Base-by-base conservation (phyloP, 2,329 filamentous ascomycete species). In the Aspergillus pseudonomiae region DNA sequence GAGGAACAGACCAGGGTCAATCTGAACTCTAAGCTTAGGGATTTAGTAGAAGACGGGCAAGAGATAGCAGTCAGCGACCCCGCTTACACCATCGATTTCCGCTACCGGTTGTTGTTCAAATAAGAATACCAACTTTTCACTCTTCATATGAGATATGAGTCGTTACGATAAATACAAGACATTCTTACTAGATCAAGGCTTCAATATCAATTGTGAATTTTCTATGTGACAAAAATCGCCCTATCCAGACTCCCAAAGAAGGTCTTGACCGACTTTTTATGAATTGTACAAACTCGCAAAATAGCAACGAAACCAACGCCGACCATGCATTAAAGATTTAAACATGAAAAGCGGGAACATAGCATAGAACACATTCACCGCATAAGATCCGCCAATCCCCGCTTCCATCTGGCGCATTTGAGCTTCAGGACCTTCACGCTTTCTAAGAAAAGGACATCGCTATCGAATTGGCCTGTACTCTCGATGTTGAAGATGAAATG, bases 401-500 rank as follows among this genome's bases (percentile, higher is more conserved):
- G 73, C 73, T 83, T 81, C 71, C 82, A 75, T 50, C 77, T 77
- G 58, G 74, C 75, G 70, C 92, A 95, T 84, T 98, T 98, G 72
- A 87, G 84, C 83, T 94, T 97, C 66, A 99, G 81, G 70, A 93
- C 83, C 80, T 90, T 91, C 57, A 99, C 86, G 32, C 92, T 89
- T 80, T 98, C 93, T 62, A 99, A 80, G 83, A 99, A 98, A 68
- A 99, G 84, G 79, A 93, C 89, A 73, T 98, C 94, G 75, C 93
- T 97, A 63, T 95, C 90, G 83, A 93, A 96, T 81, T 99, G 95
- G 6, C 95, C 96, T 0, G 93, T 90, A 82, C 94, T 97, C 84
- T 99, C 95, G 41, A 99, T 86, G 60, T 89, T 91, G 84, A 95
- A 99, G 79, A 99, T 98, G 79, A 99, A 99, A 81, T 99, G 96